Evolutionary conservation across 2,329 filamentous ascomycete genomes (phyloP).

Genomic region (Cladosporium colombiae): DNA sequence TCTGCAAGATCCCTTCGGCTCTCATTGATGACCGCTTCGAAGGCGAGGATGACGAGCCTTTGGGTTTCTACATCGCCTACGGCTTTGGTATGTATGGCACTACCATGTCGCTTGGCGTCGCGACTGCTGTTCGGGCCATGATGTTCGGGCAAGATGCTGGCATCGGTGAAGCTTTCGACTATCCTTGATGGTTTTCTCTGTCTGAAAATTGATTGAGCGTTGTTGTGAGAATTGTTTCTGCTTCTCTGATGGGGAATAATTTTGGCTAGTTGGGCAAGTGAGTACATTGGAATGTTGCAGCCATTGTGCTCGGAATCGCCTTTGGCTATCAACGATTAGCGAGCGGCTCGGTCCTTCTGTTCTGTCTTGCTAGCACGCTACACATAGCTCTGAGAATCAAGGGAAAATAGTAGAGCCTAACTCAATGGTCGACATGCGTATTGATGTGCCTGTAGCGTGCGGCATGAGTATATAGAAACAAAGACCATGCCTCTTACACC

Average conservation of each 20-base stretch:
- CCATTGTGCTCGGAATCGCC: no score
- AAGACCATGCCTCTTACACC: no score
- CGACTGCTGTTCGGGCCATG: constrained; percentile 4
- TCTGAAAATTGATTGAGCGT: neutral
- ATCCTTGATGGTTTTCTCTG: neutral
- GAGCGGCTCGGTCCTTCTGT: no score
- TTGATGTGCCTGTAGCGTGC: no score
- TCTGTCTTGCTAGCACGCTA: no score
- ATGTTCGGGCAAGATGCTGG: neutral
- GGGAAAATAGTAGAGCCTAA: no score
- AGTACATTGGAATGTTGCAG: neutral
- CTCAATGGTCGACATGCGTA: no score
- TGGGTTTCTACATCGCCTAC: constrained; percentile 20
- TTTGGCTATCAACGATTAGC: no score
- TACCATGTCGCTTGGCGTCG: constrained; percentile 27
- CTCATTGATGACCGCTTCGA: constrained; percentile 4
- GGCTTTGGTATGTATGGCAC: constrained; percentile 30
- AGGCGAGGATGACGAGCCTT: neutral
- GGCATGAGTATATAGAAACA: no score
- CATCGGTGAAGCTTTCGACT: neutral
- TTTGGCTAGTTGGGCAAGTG: neutral
- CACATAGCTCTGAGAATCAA: no score
- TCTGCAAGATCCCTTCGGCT: constrained; percentile 23
- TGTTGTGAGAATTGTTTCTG: neutral
- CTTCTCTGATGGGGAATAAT: neutral